phyloP scores from a whole-genome alignment of 2,329 filamentous ascomycete species.

The Nemania serpens region DNA sequence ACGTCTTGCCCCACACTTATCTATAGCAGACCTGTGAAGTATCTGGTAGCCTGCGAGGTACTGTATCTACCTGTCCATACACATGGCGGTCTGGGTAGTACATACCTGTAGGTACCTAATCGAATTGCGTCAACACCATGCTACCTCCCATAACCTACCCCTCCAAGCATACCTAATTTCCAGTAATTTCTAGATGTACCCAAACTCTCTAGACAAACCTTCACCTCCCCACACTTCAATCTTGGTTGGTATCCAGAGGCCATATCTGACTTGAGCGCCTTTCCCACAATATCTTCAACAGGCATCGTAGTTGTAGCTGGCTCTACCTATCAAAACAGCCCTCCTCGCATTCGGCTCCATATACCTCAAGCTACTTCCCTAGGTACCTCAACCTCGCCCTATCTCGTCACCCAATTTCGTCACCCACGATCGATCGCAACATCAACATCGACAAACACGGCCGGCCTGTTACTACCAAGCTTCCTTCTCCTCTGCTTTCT shows the following conservation, averaged over 20 bases:
- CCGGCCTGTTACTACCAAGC: background rate
- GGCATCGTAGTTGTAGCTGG: background rate
- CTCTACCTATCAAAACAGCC: background rate
- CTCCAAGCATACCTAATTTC: slow-evolving; percentile 15
- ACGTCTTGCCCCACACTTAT: no score
- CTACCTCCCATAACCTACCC: slow-evolving; percentile 15
- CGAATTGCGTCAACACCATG: slow-evolving; percentile 26
- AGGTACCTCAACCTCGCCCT: no score
- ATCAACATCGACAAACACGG: background rate
- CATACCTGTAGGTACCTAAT: no score
- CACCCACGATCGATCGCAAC: background rate
- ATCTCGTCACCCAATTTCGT: background rate
- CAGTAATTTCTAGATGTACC: background rate
- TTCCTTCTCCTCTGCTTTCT: background rate
- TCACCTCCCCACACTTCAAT: background rate
- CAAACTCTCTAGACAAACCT: background rate
- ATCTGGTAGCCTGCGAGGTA: no score
- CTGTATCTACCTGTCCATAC: no score
- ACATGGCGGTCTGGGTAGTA: no score
- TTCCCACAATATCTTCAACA: background rate
- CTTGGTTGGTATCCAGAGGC: no score
- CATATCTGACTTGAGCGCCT: background rate
- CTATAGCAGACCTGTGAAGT: no score
- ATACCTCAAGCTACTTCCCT: no score
- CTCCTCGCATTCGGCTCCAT: background rate